These are phyloP conservation scores for Ambrosiella xylebori DNA, from an alignment of 2,329 filamentous ascomycete genomes.

Conservation along the genomic window DNA sequence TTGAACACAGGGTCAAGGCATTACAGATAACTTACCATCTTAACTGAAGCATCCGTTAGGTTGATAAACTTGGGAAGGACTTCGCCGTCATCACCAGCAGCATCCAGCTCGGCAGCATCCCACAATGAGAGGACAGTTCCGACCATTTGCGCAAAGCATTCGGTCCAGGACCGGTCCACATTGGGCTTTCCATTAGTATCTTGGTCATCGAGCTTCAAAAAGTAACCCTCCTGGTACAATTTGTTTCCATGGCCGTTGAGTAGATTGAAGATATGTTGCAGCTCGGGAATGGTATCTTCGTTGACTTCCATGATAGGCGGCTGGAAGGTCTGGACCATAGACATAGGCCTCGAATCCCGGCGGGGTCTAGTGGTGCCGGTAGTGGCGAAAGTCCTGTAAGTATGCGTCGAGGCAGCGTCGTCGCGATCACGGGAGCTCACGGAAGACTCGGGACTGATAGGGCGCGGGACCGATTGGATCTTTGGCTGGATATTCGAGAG, in stretches of 20 bases:
- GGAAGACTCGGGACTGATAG: slow-evolving; percentile 8
- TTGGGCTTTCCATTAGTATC: slow-evolving; percentile 79
- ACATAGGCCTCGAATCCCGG: slow-evolving; percentile 53
- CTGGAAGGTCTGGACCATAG: slow-evolving; percentile 73
- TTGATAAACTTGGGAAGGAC: slow-evolving; percentile 90
- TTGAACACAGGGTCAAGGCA: not conserved
- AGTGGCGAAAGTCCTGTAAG: slow-evolving; percentile 15
- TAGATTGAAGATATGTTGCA: slow-evolving; percentile 85
- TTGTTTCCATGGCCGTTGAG: slow-evolving; percentile 94
- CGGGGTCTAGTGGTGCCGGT: slow-evolving; percentile 24
- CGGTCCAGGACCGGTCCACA: slow-evolving; percentile 74
- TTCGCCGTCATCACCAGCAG: slow-evolving; percentile 67
- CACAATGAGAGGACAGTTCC: slow-evolving; percentile 89
- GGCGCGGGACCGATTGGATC: slow-evolving; percentile 6
- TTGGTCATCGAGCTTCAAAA: slow-evolving; percentile 88
- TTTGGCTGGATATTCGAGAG: slow-evolving; percentile 3
- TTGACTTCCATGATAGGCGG: slow-evolving; percentile 73
- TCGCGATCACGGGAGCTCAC: not conserved
- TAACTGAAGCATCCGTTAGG: slow-evolving; percentile 89
- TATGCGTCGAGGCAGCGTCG: slow-evolving; percentile 15
- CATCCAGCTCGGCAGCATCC: slow-evolving; percentile 85
- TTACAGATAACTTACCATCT: slow-evolving; percentile 55
- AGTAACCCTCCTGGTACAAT: slow-evolving; percentile 94
- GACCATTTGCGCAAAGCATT: slow-evolving; percentile 92
- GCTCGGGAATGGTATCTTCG: slow-evolving; percentile 74